These are phyloP conservation scores for Fusarium sp. DNA, from an alignment of 2,329 filamentous ascomycete species.

Conservation along the genomic window DNA sequence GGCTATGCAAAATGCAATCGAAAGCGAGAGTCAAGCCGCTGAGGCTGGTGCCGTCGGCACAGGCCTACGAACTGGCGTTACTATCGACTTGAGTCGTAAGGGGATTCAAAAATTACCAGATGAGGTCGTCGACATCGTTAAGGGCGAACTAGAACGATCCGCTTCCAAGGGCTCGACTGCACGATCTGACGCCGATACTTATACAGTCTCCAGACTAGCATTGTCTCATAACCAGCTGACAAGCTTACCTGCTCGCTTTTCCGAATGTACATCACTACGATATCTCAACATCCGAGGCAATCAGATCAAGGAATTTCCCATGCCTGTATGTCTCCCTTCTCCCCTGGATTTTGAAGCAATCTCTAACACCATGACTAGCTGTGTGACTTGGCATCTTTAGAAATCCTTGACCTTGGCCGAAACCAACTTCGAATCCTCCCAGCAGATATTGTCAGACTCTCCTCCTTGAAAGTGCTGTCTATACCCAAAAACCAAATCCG, in stretches of 20 bases:
- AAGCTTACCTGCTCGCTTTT: constrained; percentile 76
- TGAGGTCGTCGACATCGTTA: constrained; percentile 80
- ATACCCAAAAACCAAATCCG: constrained; percentile 89
- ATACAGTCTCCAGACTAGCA: constrained; percentile 68
- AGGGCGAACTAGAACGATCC: constrained; percentile 78
- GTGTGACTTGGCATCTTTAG: constrained; percentile 85
- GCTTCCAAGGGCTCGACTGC: constrained; percentile 40
- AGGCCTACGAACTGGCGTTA: constrained; percentile 76
- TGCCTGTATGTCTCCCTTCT: constrained; percentile 58
- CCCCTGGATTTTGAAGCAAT: constrained; percentile 12
- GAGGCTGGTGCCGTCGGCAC: constrained; percentile 69
- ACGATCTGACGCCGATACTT: constrained; percentile 32
- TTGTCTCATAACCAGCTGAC: constrained; percentile 83
- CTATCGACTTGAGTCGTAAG: constrained; percentile 81
- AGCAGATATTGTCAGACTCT: constrained; percentile 81
- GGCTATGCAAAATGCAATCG: constrained; percentile 74
- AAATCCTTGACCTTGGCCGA: constrained; percentile 91
- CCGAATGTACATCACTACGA: constrained; percentile 80
- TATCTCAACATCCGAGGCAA: constrained; percentile 87
- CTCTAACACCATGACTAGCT: constrained; percentile 67
- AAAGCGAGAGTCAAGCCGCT: constrained; percentile 73
- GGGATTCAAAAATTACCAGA: constrained; percentile 78
- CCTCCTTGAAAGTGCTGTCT: constrained; percentile 88
- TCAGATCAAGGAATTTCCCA: constrained; percentile 72
- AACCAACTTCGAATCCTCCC: constrained; percentile 86